Conservation (phyloP, 176 grass and related monocot species). For the Oropetium thomaeum region DNA sequence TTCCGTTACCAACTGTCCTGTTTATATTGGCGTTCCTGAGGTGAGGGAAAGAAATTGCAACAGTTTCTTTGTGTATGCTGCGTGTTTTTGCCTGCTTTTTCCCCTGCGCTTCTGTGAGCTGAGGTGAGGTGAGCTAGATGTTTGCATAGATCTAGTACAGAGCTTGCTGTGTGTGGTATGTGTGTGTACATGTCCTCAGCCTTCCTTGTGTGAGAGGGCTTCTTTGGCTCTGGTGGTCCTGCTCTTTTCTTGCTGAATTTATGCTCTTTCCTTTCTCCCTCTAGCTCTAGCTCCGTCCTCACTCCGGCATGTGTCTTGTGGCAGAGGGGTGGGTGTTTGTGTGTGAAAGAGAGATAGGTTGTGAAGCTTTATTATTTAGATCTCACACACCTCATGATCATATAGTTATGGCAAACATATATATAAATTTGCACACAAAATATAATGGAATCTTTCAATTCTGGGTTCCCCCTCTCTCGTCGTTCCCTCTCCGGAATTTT, state of each 20-base stretch:
- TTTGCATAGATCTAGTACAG: slow-evolving; percentile 71
- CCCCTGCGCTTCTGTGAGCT: slow-evolving; percentile 36
- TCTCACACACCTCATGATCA: slow-evolving; percentile 51
- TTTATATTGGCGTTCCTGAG: slow-evolving; percentile 51
- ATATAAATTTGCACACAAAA: slow-evolving; percentile 40
- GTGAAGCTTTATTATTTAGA: slow-evolving; percentile 33
- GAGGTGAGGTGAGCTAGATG: slow-evolving; percentile 56
- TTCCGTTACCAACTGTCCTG: slow-evolving; percentile 50
- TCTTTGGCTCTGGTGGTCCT: slow-evolving; percentile 50
- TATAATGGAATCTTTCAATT: slow-evolving; percentile 37
- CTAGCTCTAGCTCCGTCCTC: not conserved
- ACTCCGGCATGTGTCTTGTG: slow-evolving; percentile 17
- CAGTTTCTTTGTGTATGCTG: slow-evolving; percentile 38
- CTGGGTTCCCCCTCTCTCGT: slow-evolving; percentile 15
- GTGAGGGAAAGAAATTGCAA: slow-evolving; percentile 51
- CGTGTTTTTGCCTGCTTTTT: slow-evolving; percentile 52
- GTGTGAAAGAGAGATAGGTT: not conserved
- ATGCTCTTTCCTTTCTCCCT: slow-evolving; percentile 50
- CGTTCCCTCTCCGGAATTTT: slow-evolving; percentile 45
- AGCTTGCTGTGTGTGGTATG: slow-evolving; percentile 47
- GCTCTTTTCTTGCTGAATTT: slow-evolving; percentile 48
- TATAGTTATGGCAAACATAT: slow-evolving; percentile 19
- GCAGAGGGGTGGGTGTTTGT: too few species aligned
- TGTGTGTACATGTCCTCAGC: slow-evolving; percentile 45
- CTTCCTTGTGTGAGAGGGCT: slow-evolving; percentile 22